These are phyloP conservation scores for Oxytropis ochrocephala DNA, from an alignment of 306 rosid genomes.

Conservation along the genomic window DNA sequence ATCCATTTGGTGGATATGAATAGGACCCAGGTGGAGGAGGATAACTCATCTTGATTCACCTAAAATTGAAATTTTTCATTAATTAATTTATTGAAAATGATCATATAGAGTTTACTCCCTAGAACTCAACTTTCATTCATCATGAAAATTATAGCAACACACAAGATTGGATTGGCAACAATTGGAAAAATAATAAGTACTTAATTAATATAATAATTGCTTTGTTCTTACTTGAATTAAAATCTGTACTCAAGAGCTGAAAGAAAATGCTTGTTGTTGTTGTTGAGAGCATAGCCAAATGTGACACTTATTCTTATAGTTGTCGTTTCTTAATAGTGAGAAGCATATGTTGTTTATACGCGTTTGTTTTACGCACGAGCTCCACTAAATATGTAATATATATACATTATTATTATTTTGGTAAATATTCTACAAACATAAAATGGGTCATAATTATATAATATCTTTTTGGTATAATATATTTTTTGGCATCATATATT, in stretches of 20 bases:
- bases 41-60: slow-evolving; percentile 33
- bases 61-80: background rate
- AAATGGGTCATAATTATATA: too few species aligned
- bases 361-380: background rate
- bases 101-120: too few species aligned
- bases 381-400: background rate
- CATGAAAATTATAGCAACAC: background rate
- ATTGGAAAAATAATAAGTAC: background rate
- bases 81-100: background rate
- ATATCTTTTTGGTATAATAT: too few species aligned
- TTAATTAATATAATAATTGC: background rate
- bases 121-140: background rate
- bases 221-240: slow-evolving; percentile 19
- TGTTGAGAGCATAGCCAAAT: background rate
- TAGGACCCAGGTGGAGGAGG: slow-evolving; percentile 38
- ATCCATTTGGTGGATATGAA: slow-evolving; percentile 21
- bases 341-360: slow-evolving; percentile 1
- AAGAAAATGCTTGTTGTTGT: background rate
- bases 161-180: background rate
- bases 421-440: too few species aligned
- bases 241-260: background rate
- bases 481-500: too few species aligned
- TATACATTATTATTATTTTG: background rate
- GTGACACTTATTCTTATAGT: background rate
- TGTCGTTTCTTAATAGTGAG: background rate